These are phyloP conservation scores for Dentiscutata heterogama DNA, from an alignment of 371 early-diverging fungal species.

Conservation along the genomic window DNA sequence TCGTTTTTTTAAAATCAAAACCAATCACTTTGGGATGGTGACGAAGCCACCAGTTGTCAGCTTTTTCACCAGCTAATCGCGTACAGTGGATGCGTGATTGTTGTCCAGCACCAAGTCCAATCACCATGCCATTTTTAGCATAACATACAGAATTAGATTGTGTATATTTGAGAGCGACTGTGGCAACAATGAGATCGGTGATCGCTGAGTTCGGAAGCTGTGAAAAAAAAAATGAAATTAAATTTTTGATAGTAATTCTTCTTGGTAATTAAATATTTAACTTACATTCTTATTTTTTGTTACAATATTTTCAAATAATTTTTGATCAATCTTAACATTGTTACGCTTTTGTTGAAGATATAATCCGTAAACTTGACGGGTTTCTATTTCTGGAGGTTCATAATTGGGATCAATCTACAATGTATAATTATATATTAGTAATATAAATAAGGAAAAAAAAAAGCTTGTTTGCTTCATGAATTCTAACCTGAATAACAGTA, in stretches of 20 bases:
- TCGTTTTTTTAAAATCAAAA: conserved; percentile 85
- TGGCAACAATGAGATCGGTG: conserved; percentile 94
- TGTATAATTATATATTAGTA: neutral
- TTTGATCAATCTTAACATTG: too few species aligned
- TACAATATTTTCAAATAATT: too few species aligned
- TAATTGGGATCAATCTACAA: conserved; percentile 86
- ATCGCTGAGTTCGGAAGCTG: conserved; percentile 76
- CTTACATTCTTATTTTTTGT: too few species aligned
- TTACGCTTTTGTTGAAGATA: conserved; percentile 92
- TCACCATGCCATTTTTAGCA: conserved; percentile 97
- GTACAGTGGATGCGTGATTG: conserved; percentile 98
- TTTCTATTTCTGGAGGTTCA: conserved; percentile 86
- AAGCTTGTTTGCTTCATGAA: neutral
- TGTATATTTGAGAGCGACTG: conserved; percentile 97
- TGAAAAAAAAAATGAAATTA: neutral
- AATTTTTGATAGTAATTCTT: too few species aligned
- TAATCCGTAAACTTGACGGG: conserved; percentile 95
- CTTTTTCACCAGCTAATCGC: conserved; percentile 97
- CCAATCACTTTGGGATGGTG: conserved; percentile 92
- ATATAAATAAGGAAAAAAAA: neutral
- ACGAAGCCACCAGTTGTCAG: conserved; percentile 98
- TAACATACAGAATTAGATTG: conserved; percentile 98
- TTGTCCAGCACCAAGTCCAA: conserved; percentile 98
- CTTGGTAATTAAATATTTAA: too few species aligned
- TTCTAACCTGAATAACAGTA: conserved; percentile 77